Conservation (phyloP, 495 filamentous ascomycete species). For the Aspergillus affinis region DNA sequence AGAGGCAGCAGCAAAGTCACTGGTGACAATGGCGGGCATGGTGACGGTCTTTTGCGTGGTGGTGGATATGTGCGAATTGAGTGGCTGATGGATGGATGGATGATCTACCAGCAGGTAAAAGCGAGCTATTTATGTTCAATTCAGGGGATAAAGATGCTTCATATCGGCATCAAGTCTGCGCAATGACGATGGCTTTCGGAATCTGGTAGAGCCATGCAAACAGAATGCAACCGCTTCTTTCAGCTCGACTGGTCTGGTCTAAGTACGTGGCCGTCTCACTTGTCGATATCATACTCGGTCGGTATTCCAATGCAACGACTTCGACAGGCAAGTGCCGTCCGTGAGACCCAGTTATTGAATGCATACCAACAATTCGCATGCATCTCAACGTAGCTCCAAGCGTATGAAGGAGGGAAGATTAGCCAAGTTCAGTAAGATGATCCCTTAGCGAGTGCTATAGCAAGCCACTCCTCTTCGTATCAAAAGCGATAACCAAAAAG, state of each 20-base stretch:
- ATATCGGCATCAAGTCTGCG: not conserved
- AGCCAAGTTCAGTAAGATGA: not conserved
- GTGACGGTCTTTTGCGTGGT: not conserved
- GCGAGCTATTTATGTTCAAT: not conserved
- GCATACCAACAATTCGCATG: not conserved
- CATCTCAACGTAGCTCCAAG: not conserved
- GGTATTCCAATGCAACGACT: not conserved
- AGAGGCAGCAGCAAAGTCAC: not conserved
- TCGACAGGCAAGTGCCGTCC: not conserved
- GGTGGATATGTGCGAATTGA: not conserved
- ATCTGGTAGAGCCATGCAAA: not conserved
- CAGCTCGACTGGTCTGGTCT: no score
- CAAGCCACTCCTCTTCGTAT: not conserved
- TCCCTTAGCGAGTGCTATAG: not conserved
- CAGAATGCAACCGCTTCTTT: no score
- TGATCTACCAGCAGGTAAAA: not conserved
- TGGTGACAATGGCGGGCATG: slow-evolving; percentile 4
- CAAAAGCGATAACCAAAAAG: not conserved
- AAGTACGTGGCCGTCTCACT: not conserved
- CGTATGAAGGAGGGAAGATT: no score
- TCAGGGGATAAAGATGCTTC: not conserved
- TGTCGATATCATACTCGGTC: not conserved
- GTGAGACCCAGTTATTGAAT: not conserved
- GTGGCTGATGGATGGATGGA: not conserved
- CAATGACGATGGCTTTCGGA: not conserved